A percentile compares a stretch with the other conserved stretches of the same genome.
phyloP scores from a whole-genome alignment of 345 rosid genomes.

The Rubroshorea leprosula region DNA sequence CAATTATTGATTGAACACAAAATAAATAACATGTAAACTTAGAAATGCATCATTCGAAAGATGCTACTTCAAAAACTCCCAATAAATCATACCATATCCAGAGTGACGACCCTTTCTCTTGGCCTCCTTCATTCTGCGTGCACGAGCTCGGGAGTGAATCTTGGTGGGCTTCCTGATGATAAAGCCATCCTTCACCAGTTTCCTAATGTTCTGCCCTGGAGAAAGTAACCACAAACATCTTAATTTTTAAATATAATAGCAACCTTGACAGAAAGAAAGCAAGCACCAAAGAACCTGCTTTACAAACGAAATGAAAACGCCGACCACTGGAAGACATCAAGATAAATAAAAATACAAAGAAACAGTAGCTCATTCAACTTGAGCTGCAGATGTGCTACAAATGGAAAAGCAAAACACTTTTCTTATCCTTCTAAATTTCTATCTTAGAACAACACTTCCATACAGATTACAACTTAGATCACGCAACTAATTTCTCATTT shows the following conservation, averaged over 20 bases:
- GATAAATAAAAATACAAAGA: no score
- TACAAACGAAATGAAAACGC: no score
- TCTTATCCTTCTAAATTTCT: neutral
- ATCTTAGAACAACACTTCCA: neutral
- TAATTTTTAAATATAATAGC: neutral
- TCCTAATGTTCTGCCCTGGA: conserved; percentile 76
- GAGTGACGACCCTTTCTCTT: conserved; percentile 78
- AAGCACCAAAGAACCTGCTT: neutral
- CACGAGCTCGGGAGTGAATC: conserved; percentile 79
- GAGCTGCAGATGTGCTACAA: neutral
- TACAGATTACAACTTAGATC: neutral
- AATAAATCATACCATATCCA: conserved; percentile 48
- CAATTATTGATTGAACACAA: neutral
- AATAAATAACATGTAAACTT: no score
- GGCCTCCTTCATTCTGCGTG: conserved; percentile 67
- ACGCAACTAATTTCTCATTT: neutral
- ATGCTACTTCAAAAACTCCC: neutral
- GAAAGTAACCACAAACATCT: neutral
- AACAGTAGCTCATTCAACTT: neutral
- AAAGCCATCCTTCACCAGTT: conserved; percentile 72
- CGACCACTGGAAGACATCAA: no score
- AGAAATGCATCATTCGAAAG: neutral
- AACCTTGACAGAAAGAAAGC: neutral
- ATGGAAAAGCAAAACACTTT: no score
- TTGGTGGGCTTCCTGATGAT: conserved; percentile 71